A percentile compares a stretch with the other conserved stretches of the same genome.
Evolutionary conservation across 148 eudicot genomes (phyloP).

Genomic region (Chenopodium suecicum): DNA sequence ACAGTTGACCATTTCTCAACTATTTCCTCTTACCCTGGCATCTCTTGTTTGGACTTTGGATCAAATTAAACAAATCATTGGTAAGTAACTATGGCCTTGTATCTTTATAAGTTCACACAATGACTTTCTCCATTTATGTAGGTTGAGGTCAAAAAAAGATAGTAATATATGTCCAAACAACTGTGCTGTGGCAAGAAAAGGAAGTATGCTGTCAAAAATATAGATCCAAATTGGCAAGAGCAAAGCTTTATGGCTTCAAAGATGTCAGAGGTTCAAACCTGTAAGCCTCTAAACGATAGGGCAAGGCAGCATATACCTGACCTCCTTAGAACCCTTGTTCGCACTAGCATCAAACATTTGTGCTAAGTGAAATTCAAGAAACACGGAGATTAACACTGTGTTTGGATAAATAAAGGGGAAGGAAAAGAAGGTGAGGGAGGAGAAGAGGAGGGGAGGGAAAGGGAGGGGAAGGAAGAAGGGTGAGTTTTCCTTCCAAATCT

Average conservation of each 20-base stretch:
- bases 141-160: neutral
- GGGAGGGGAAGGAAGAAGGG: too few species aligned
- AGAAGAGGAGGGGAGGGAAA: too few species aligned
- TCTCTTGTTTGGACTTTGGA: neutral
- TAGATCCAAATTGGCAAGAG: neutral
- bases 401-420: too few species aligned
- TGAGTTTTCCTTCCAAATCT: too few species aligned
- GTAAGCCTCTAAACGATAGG: neutral
- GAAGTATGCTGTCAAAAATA: neutral
- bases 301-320: neutral
- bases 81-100: neutral
- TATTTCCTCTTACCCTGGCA: neutral
- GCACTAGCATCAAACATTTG: neutral
- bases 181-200: neutral
- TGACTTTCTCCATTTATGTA: neutral
- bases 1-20: neutral
- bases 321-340: neutral
- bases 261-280: neutral
- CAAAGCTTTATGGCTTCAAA: neutral
- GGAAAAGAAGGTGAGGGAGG: too few species aligned
- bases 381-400: too few species aligned
- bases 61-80: neutral
- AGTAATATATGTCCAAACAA: neutral
- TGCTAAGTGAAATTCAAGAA: too few species aligned
- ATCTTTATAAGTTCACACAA: neutral